Conservation (phyloP, 148 eudicot species). For the Spergularia bocconei region DNA sequence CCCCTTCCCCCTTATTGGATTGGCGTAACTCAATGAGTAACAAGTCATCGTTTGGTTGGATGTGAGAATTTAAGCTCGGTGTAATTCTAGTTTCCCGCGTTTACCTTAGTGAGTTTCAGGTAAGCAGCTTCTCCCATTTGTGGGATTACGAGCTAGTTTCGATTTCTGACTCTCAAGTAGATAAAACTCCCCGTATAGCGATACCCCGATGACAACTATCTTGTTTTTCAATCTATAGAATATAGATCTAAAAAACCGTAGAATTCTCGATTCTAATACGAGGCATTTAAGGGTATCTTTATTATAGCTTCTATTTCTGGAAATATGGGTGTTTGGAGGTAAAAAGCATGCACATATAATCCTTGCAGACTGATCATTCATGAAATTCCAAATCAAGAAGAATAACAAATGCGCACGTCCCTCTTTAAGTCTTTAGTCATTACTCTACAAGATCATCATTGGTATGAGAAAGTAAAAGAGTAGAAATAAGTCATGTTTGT, state of each 20-base stretch:
- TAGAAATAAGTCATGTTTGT: slow-evolving; percentile 1
- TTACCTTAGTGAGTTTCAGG: too few species aligned
- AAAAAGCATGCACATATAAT: neutral
- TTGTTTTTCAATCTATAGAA: neutral
- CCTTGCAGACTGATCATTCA: neutral
- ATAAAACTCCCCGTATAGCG: too few species aligned
- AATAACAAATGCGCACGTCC: neutral
- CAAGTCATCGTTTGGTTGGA: too few species aligned
- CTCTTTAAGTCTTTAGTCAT: neutral
- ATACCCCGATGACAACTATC: too few species aligned
- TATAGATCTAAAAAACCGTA: too few species aligned
- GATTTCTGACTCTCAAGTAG: too few species aligned
- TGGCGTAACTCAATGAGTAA: neutral
- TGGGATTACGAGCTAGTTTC: too few species aligned
- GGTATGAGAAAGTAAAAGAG: slow-evolving; percentile 1
- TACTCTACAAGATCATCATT: slow-evolving; percentile 1
- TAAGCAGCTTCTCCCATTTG: too few species aligned
- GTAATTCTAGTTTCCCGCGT: too few species aligned
- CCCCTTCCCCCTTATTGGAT: neutral
- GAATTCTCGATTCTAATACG: too few species aligned
- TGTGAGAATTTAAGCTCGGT: too few species aligned
- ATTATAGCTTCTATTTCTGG: neutral
- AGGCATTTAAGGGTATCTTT: neutral
- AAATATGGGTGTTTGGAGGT: neutral
- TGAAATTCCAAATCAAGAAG: neutral